Base-by-base conservation (phyloP, 768 basidiomycete species). In the Podaxis pistillaris region DNA sequence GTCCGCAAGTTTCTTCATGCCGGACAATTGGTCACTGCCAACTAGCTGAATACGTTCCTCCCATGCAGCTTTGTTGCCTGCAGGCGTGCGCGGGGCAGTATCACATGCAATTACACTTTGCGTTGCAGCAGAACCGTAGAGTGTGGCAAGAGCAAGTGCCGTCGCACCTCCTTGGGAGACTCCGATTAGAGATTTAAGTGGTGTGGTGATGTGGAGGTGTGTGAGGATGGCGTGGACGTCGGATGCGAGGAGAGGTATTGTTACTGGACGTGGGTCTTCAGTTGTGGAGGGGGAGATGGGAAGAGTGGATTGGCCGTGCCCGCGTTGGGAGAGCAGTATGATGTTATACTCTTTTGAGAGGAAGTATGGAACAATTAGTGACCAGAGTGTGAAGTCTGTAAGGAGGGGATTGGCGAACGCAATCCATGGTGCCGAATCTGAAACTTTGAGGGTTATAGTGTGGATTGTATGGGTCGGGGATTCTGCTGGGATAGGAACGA, bases 131-230 rank as follows among this genome's bases (percentile, higher is more conserved):
- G 44, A 46, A 4, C 44, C 72, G 55, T 75, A 77, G 40, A 76
- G 71, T 0, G 76, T 73, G 5, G 75, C 75, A 61, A 82, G 82
- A 1, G 78, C 79, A n/a, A 85, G 76, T 0, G 79, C 77, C 3
- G 78, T 75, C 6, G 82, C 81, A 0, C 83, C 84, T 0, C 84
- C 84, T 63, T 84, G 83, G 0, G 82, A 83, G 5, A 83, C 84
- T 15, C 83, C 84, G 28, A 85, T 79, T 22, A 84, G 69, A 17
- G 78, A 69, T 51, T 81, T 78, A 24, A 81, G 24, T 57, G 78
- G 77, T 5, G 68, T 74, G 0, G 74, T 67, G 11, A 65, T 60
- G 4, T 50, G 19, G 7, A 63, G 55, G 28, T 58, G 56, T 4
- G 38, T 56, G 44, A 84, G 73, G 24, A 83, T 69, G 41, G 71